Conservation (phyloP, 495 filamentous ascomycete species). For the Hyaloscypha bicolor region DNA sequence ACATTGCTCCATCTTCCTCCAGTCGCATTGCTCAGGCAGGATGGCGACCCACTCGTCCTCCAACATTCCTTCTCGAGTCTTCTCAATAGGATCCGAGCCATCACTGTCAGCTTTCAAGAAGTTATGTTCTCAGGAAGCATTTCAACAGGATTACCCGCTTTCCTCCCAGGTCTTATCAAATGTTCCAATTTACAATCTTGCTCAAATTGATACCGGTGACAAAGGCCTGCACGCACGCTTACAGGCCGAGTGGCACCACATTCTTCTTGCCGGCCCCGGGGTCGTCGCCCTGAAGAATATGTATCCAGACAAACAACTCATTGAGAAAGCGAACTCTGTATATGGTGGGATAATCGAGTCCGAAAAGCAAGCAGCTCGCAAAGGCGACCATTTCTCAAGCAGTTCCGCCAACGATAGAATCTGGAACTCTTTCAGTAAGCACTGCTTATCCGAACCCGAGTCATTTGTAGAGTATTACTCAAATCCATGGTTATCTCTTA, state of each 20-base stretch:
- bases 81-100: neutral
- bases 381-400: constrained; percentile 58
- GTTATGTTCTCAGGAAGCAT: constrained; percentile 44
- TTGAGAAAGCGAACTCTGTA: constrained; percentile 44
- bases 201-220: constrained; percentile 32
- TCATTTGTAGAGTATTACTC: constrained; percentile 56
- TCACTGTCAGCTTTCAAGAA: constrained; percentile 43
- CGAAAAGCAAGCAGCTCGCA: constrained; percentile 36
- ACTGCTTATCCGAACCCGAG: constrained; percentile 45
- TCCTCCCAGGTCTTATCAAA: constrained; percentile 43
- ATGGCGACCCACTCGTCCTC: neutral
- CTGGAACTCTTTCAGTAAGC: constrained; percentile 62
- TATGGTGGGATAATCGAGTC: constrained; percentile 47
- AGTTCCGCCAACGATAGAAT: constrained; percentile 53
- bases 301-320: constrained; percentile 37
- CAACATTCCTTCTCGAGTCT: constrained; percentile 7
- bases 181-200: constrained; percentile 55
- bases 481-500: constrained; percentile 51
- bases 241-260: constrained; percentile 59
- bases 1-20: too few relatives aligned
- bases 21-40: too few relatives aligned
- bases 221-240: constrained; percentile 33
- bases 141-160: constrained; percentile 45
- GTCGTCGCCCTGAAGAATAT: constrained; percentile 53
- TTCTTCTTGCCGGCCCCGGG: constrained; percentile 52